Conservation (phyloP, 1,284 basidiomycete genomes). For the Boletus sp. region DNA sequence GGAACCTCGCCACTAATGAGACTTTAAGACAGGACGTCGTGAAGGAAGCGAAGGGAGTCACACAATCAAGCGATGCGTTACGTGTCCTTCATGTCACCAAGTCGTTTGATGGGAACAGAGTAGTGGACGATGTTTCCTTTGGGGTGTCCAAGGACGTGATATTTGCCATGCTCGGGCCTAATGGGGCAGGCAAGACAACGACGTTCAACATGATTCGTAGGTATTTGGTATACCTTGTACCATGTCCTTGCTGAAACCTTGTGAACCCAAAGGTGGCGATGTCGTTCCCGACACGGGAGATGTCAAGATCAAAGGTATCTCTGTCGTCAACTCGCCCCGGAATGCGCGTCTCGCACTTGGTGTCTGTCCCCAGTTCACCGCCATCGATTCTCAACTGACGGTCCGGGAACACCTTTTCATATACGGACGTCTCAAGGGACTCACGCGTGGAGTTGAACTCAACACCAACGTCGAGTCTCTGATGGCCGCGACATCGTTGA, state of each 20-base stretch:
- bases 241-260: not conserved
- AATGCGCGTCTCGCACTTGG: constrained; percentile 69
- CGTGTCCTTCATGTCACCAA: constrained; percentile 72
- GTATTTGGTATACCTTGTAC: constrained; percentile 30
- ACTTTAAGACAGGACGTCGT: constrained; percentile 50
- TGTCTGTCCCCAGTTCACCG: constrained; percentile 84
- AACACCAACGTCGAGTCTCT: constrained; percentile 58
- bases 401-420: constrained; percentile 75
- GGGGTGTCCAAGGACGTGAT: constrained; percentile 66
- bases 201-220: constrained; percentile 75
- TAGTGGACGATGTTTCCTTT: constrained; percentile 76
- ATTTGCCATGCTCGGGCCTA: constrained; percentile 78
- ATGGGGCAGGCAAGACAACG: constrained; percentile 83
- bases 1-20: constrained; percentile 18
- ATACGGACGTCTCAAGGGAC: constrained; percentile 72
- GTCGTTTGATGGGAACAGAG: constrained; percentile 58
- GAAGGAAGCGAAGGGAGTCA: constrained; percentile 55
- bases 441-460: constrained; percentile 54
- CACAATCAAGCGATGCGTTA: constrained; percentile 56
- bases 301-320: constrained; percentile 64
- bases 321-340: constrained; percentile 62
- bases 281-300: constrained; percentile 66
- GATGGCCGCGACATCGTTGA: constrained; percentile 62
- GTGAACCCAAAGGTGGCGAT: constrained; percentile 54
- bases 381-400: constrained; percentile 76